Percentiles rank a stretch among this genome's conserved stretches.
Conservation (phyloP, 805 yeast species). For the Suhomyces prunicola region DNA sequence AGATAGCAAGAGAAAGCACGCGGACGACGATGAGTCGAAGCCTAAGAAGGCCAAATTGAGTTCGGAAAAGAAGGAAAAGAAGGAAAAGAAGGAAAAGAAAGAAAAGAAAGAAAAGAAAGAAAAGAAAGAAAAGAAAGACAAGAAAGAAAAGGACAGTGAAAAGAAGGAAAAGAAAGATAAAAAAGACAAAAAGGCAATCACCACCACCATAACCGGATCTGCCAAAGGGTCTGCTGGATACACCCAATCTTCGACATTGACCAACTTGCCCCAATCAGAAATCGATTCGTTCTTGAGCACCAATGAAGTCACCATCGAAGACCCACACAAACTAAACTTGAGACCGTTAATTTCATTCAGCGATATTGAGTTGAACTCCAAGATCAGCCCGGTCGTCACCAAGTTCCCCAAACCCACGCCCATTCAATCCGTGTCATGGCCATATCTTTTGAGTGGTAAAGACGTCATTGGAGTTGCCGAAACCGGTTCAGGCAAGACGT, state of each 20-base stretch:
- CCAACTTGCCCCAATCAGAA: conserved; percentile 48
- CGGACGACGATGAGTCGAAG: conserved; percentile 22
- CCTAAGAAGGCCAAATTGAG: conserved; percentile 27
- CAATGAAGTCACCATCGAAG: conserved; percentile 80
- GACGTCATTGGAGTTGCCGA: conserved; percentile 98
- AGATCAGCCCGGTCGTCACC: conserved; percentile 57
- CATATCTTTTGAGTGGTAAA: conserved; percentile 68
- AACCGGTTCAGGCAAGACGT: conserved; percentile 97
- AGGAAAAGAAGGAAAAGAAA: conserved; percentile 33
- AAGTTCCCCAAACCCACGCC: conserved; percentile 92
- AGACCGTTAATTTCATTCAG: conserved; percentile 71
- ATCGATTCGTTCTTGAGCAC: conserved; percentile 59
- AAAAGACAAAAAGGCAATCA: conserved; percentile 17
- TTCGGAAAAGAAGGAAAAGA: conserved; percentile 40
- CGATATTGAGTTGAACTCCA: conserved; percentile 50
- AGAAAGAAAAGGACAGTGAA: conserved; percentile 17
- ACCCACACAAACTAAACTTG: conserved; percentile 48
- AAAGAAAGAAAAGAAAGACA: conserved; percentile 31
- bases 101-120: conserved; percentile 41
- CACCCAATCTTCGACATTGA: conserved; percentile 37
- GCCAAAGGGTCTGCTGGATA: conserved; percentile 22
- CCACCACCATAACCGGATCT: conserved; percentile 8
- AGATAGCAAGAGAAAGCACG: conserved; percentile 27
- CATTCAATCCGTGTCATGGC: conserved; percentile 94
- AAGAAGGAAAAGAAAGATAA: conserved; percentile 24